phyloP scores from a whole-genome alignment of 179 eudicot genomes.

The Gypsophila paniculata region DNA sequence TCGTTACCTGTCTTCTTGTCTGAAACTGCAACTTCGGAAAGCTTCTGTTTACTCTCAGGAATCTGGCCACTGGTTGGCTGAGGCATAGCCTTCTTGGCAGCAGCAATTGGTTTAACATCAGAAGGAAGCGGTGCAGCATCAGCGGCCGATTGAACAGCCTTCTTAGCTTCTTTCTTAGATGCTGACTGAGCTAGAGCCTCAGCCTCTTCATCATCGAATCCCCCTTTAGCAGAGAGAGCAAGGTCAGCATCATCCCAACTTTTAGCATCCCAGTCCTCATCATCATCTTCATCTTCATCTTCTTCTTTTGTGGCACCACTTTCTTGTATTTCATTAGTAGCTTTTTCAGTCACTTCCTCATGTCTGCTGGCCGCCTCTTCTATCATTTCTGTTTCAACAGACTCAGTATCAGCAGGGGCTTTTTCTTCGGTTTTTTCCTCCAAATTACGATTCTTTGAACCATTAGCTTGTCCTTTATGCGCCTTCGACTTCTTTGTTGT shows the following conservation, averaged over 20 bases:
- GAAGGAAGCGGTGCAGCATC: constrained; percentile 27
- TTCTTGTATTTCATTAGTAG: constrained; percentile 43
- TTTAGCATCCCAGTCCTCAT: constrained; percentile 95
- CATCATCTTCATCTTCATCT: constrained; percentile 48
- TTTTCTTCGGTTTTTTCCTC: constrained; percentile 35
- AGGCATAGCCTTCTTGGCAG: constrained; percentile 23
- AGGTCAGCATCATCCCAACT: constrained; percentile 86
- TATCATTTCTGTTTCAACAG: constrained; percentile 42
- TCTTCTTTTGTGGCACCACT: constrained; percentile 40
- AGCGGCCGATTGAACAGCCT: constrained; percentile 21
- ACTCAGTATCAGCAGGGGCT: constrained; percentile 34
- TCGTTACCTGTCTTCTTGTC: constrained; percentile 24
- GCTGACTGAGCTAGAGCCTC: constrained; percentile 48
- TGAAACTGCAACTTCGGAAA: constrained; percentile 26
- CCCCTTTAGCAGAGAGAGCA: constrained; percentile 52
- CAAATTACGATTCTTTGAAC: constrained; percentile 29
- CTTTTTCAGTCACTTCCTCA: constrained; percentile 30
- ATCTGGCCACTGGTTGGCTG: constrained; percentile 24
- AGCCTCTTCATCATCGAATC: constrained; percentile 84
- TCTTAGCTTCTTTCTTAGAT: constrained; percentile 39
- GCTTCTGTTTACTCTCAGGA: constrained; percentile 6
- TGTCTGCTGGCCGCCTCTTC: constrained; percentile 31
- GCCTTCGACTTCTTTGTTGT: constrained; percentile 56
- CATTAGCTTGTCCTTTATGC: constrained; percentile 45
- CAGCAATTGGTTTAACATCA: constrained; percentile 20